These are phyloP conservation scores for Actinomortierella ambigua DNA, from an alignment of 371 early-diverging fungal species.

Conservation along the genomic window DNA sequence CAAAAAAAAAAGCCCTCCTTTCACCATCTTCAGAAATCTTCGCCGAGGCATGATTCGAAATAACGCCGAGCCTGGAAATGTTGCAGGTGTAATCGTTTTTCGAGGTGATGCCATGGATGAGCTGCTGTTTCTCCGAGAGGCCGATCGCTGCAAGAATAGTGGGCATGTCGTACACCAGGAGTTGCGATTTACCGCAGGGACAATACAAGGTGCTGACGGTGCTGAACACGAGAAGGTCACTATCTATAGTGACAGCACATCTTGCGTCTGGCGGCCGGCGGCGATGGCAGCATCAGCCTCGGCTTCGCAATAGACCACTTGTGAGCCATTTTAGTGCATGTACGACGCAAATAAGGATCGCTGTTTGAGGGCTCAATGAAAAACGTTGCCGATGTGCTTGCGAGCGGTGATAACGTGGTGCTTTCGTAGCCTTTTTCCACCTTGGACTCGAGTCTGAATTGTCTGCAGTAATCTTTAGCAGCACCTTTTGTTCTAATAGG, in stretches of 20 bases:
- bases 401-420: no score
- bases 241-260: constrained; percentile 5
- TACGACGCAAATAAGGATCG: constrained; percentile 9
- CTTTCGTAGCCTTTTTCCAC: no score
- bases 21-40: not conserved
- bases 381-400: not conserved
- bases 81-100: constrained; percentile 13
- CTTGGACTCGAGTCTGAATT: no score
- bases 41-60: constrained; percentile 1
- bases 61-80: constrained; percentile 9
- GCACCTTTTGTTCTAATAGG: no score
- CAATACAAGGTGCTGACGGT: not conserved
- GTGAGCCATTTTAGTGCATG: constrained; percentile 15
- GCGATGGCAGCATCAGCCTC: constrained; percentile 9
- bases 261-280: not conserved
- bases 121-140: not conserved
- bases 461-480: no score
- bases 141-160: not conserved
- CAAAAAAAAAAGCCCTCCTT: no score
- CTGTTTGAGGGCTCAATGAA: constrained; percentile 6
- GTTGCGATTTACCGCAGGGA: not conserved
- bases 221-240: constrained; percentile 2
- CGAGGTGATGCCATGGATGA: constrained; percentile 8
- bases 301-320: not conserved
- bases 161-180: constrained; percentile 5